Evolutionary conservation across 257 asterid species (phyloP).

Genomic region (Catharanthus roseus): DNA sequence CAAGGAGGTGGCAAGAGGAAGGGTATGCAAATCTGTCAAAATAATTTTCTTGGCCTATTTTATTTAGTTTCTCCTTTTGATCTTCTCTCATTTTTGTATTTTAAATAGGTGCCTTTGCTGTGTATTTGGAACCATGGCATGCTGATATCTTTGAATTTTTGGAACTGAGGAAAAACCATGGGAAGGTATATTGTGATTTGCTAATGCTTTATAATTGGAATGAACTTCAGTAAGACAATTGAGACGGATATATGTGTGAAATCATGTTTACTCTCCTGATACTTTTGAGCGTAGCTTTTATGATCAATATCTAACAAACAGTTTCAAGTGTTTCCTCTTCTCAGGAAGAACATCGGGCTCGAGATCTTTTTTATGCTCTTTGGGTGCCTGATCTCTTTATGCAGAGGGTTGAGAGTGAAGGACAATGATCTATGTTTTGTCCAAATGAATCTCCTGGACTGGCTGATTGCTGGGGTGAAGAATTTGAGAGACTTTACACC

Average conservation of each 20-base stretch:
- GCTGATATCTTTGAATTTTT: constrained; percentile 81
- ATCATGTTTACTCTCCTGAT: neutral
- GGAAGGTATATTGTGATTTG: constrained; percentile 51
- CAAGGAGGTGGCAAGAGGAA: constrained; percentile 99
- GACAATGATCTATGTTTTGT: constrained; percentile 83
- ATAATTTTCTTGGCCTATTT: neutral
- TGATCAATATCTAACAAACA: neutral
- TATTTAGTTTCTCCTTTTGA: constrained; percentile 4
- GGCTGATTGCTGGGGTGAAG: constrained; percentile 98
- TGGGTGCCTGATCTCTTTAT: constrained; percentile 96
- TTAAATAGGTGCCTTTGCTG: constrained; percentile 87
- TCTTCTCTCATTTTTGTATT: constrained; percentile 10
- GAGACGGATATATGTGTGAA: neutral
- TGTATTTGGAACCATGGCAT: constrained; percentile 99
- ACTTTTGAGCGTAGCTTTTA: neutral
- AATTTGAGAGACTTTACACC: constrained; percentile 74
- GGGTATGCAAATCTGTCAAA: constrained; percentile 33
- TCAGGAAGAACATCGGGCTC: constrained; percentile 90
- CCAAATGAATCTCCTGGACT: constrained; percentile 95
- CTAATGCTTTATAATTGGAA: neutral
- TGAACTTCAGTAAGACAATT: neutral
- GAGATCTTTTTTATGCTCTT: constrained; percentile 88
- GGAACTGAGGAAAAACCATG: constrained; percentile 91
- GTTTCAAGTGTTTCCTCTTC: constrained; percentile 6
- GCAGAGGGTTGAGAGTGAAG: constrained; percentile 74